A percentile compares a stretch with the other conserved stretches of the same genome.
Conservation (phyloP, 441 rosid genomes). For the Populus hybrid region DNA sequence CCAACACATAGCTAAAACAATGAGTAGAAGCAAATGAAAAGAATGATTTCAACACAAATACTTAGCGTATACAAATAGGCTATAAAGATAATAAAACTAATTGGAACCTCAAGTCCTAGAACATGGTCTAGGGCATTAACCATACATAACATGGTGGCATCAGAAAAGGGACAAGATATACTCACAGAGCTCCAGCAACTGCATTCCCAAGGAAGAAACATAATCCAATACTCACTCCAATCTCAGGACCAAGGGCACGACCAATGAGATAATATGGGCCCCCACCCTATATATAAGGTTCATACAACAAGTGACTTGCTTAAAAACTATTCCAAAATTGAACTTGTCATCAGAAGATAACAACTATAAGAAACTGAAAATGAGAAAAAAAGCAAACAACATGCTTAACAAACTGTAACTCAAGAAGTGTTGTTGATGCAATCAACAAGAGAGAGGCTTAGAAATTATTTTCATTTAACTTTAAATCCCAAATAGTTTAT, state of each 20-base stretch:
- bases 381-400: background rate
- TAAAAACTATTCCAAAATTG: conserved; percentile 3
- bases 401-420: background rate
- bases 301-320: conserved; percentile 17
- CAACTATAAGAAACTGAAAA: background rate
- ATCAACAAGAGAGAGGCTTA: background rate
- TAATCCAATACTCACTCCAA: conserved; percentile 98
- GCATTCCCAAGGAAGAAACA: conserved; percentile 99
- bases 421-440: no score
- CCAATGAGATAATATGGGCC: conserved; percentile 99
- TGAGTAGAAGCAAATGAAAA: conserved; percentile 27
- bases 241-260: conserved; percentile 99
- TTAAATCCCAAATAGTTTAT: background rate
- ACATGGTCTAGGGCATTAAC: conserved; percentile 17
- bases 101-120: conserved; percentile 9
- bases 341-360: background rate
- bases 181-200: conserved; percentile 99
- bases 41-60: conserved; percentile 7
- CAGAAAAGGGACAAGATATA: conserved; percentile 28
- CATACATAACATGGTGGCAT: conserved; percentile 12
- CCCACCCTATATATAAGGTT: conserved; percentile 63
- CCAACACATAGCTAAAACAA: conserved; percentile 84
- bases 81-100: conserved; percentile 10
- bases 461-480: background rate
- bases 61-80: conserved; percentile 5